Base-by-base conservation (phyloP, 2,329 filamentous ascomycete genomes). In the Aspergillus chevalieri region DNA sequence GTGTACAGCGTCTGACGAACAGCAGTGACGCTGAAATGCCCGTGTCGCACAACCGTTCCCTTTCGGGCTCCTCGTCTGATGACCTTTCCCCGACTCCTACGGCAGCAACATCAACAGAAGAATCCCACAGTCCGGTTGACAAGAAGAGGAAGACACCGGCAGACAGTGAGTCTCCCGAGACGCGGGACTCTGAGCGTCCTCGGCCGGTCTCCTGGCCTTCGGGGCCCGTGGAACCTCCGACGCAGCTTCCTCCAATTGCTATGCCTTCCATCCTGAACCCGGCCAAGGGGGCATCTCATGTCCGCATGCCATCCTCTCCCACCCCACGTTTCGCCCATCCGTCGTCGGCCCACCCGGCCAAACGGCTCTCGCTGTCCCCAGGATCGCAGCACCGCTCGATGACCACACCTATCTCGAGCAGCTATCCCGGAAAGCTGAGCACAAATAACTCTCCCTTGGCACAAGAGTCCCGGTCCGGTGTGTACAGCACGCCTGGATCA, bases 201-300 rank as follows among this genome's bases (percentile, higher is more conserved):
- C 61, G 64, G 44, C 61, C 62, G 22, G 58, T 62, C 41, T 66
- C 67, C 53, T 70, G 66, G 67, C 64, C 64, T 41, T 66, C 66
- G 48, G 60, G 59, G 3, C 65, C 64, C 8, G 60, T 65, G 47
- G 66, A 70, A 46, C 66, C 65, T n/a, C 63, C 61, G 14, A 52
- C 58, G 6, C 59, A 61, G 41, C 61, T 65, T 41, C 65, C 69
- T 38, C 64, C 68, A 22, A 66, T 71, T 52, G 69, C 66, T 8
- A 67, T 73, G n/a, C 67, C 69, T 50, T 60, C 69, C 9, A 72
- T 73, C 48, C 52, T 73, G 52, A 73, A 73, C 44, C 67, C 65
- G 9, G 60, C 68, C 4, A 53, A 63, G 19, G 63, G 64, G 46
- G 46, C 58, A 26, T 56, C 61, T 44, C 65, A 61, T 45, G 56